These are phyloP conservation scores for Persicaria tinctoria DNA, from an alignment of 148 eudicot species.

Conservation along the genomic window DNA sequence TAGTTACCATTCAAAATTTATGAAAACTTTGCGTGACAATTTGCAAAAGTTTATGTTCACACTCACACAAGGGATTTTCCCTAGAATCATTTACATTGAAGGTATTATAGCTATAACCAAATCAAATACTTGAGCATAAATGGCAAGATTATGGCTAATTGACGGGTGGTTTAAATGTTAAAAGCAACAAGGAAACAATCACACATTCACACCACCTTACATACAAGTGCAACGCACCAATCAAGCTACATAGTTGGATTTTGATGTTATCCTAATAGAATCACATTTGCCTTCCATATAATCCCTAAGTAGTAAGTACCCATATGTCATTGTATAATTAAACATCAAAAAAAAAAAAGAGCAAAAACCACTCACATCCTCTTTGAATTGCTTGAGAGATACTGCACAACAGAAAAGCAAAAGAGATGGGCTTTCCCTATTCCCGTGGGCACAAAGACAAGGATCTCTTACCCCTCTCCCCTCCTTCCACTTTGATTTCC, in stretches of 20 bases:
- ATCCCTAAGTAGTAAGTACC: neutral
- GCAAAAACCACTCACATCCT: neutral
- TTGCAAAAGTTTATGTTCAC: too few species aligned
- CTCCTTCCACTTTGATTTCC: neutral
- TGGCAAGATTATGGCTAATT: neutral
- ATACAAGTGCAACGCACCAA: neutral
- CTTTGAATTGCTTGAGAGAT: neutral
- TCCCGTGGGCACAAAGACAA: constrained; percentile 7
- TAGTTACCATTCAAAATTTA: too few species aligned
- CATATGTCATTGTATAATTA: neutral
- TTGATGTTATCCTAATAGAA: neutral
- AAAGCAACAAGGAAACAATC: neutral
- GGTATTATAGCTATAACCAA: too few species aligned
- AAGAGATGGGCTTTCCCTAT: neutral
- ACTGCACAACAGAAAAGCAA: neutral
- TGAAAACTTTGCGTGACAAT: too few species aligned
- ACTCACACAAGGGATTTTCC: too few species aligned
- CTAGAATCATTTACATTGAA: too few species aligned
- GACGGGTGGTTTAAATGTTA: neutral
- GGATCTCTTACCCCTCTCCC: neutral
- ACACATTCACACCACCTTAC: neutral
- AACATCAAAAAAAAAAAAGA: neutral
- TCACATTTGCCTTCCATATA: neutral
- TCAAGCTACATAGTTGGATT: neutral
- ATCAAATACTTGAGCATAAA: too few species aligned